Evolutionary conservation across 805 yeast genomes (phyloP), one percentile per base, ranked within the genome.

Genomic region (Wickerhamomyces alni): DNA sequence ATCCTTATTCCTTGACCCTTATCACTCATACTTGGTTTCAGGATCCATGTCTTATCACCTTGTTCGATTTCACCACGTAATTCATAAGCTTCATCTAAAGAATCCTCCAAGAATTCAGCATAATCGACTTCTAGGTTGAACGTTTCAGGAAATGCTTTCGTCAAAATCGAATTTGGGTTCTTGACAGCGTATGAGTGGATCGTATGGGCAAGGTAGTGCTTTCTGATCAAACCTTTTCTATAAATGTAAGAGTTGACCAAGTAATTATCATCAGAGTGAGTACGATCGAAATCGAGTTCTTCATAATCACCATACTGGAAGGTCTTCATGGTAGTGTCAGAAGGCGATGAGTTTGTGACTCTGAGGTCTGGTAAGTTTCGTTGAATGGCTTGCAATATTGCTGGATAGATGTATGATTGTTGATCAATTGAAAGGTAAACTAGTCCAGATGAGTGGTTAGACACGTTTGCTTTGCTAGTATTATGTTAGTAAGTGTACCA

Each of bases 21-120:
- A 57, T 93, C 99, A 54, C 95, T 84, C 96, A 93, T 88, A 47
- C 95, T 80, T 13, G 99, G 99, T 57, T 93, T 93, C 57, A 93
- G 69, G 29, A 93, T 93, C 89, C 94, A 91, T 35, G 82, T 75
- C 47, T 74, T 77, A 15, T 67, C 70, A 12, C 75, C 76, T 10
- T 61, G 58, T 43, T 80, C 82, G 26, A 93, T 65, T 49, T 84
- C 96, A 38, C 82, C 82, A 42, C 95, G 66, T 36, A 93, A 67
- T 55, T 91, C 99, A 66, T 84, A 89, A 29, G 85, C 80, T 52
- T 93, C 99, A 59, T 91, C 98, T 34, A 93, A 67, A 0, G 96
- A 74, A 57, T 93, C 99, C 52, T 93, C 98, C 37, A 93, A 65
- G 52, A 93, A 93, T 59, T 93, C 99, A 1, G 98, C 97, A 61